Conservation (phyloP, 306 rosid species). For the Carpinus fangiana region DNA sequence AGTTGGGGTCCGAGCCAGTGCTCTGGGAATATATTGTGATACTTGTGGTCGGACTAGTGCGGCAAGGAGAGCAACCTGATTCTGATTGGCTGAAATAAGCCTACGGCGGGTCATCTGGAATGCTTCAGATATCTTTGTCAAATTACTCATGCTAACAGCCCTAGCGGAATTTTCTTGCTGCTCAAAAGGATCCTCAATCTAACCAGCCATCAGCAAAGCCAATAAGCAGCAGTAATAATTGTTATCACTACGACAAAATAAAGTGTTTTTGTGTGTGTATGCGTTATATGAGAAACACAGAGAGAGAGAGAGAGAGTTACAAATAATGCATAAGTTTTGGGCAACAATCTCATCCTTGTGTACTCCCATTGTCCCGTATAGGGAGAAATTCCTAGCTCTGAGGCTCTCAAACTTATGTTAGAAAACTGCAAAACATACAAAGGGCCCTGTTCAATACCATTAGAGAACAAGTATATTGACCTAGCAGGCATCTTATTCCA, state of each 20-base stretch:
- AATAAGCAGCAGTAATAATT: constrained; percentile 11
- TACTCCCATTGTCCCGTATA: constrained; percentile 67
- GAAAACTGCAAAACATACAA: constrained; percentile 58
- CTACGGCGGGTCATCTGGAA: constrained; percentile 33
- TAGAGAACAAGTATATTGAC: constrained; percentile 11
- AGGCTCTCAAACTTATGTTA: constrained; percentile 46
- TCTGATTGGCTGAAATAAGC: constrained; percentile 38
- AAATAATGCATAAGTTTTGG: constrained; percentile 64
- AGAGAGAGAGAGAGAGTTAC: constrained; percentile 49
- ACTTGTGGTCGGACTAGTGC: constrained; percentile 46
- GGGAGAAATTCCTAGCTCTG: constrained; percentile 58
- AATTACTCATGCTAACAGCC: constrained; percentile 45
- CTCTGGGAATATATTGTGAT: constrained; percentile 11
- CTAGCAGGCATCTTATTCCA: neutral
- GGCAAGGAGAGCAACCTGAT: constrained; percentile 38
- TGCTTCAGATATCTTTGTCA: constrained; percentile 57
- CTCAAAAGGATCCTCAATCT: constrained; percentile 96
- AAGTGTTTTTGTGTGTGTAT: neutral
- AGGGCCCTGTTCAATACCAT: neutral
- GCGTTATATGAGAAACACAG: neutral
- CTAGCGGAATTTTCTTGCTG: constrained; percentile 74
- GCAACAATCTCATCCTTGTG: constrained; percentile 66
- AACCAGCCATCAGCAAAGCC: constrained; percentile 33
- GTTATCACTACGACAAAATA: neutral
- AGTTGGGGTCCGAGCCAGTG: constrained; percentile 21